phyloP scores from a whole-genome alignment of 192 early-diverging fungal genomes.

The Neocallimastix lanati region DNA sequence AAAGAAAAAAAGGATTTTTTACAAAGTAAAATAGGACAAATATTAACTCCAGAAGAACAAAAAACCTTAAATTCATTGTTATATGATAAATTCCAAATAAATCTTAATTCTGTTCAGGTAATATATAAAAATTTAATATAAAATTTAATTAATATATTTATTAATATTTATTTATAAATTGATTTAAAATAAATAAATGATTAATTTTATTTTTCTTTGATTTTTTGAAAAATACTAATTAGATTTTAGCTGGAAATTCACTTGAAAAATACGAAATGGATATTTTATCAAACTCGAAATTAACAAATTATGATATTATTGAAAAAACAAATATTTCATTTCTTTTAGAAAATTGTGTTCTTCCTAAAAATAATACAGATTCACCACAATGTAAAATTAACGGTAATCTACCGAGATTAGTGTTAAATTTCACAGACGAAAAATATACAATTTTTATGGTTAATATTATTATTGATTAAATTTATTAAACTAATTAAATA shows the following conservation, averaged over 20 bases:
- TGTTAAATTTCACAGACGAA: not conserved
- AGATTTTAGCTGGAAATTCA: not conserved
- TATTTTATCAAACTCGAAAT: not conserved
- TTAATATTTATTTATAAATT: not conserved
- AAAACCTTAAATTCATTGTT: conserved; percentile 53
- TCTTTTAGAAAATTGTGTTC: not conserved
- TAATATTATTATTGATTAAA: too few species aligned
- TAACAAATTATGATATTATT: not conserved
- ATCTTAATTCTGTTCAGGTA: conserved; percentile 64
- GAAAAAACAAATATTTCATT: not conserved
- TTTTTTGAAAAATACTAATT: not conserved
- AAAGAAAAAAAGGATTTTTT: conserved; percentile 44
- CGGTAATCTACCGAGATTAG: not conserved
- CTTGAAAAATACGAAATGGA: not conserved
- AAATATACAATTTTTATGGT: not conserved
- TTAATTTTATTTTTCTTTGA: too few species aligned
- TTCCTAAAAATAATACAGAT: not conserved
- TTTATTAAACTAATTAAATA: not conserved
- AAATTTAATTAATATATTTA: conserved; percentile 3
- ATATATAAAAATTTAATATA: not conserved
- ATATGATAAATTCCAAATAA: conserved; percentile 78
- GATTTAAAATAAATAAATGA: too few species aligned
- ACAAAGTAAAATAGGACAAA: conserved; percentile 42
- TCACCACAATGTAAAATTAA: not conserved
- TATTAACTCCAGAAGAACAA: conserved; percentile 43